Evolutionary conservation across 345 rosid genomes (phyloP).

Genomic region (Iberis pinnata): DNA sequence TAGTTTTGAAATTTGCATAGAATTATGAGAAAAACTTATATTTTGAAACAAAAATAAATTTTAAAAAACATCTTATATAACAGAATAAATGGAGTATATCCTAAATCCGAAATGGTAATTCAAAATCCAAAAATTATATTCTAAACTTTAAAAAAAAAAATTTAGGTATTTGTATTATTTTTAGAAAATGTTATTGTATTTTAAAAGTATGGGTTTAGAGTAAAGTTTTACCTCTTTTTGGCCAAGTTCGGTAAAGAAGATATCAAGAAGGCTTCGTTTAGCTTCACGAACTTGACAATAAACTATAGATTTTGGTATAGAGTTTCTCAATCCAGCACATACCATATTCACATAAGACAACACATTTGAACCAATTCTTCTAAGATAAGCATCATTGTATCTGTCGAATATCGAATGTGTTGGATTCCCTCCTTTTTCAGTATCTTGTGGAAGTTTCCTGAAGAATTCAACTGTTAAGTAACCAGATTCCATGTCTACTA

Average conservation of each 20-base stretch:
- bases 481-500: conserved; percentile 89
- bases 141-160: too few relatives aligned
- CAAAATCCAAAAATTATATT: too few relatives aligned
- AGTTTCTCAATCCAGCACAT: conserved; percentile 62
- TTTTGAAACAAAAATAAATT: too few relatives aligned
- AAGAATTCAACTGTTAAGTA: conserved; percentile 93
- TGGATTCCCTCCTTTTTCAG: conserved; percentile 95
- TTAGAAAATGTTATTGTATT: not conserved
- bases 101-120: too few relatives aligned
- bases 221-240: conserved; percentile 50
- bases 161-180: too few relatives aligned
- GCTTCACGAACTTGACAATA: conserved; percentile 96
- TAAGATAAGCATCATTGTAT: conserved; percentile 79
- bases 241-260: conserved; percentile 82
- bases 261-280: conserved; percentile 79
- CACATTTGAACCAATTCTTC: conserved; percentile 74
- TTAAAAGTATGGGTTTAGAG: too few relatives aligned
- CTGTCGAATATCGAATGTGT: conserved; percentile 82
- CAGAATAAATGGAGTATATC: too few relatives aligned
- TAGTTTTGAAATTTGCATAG: too few relatives aligned
- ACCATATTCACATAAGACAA: conserved; percentile 79
- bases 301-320: conserved; percentile 88
- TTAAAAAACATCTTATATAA: too few relatives aligned
- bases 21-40: too few relatives aligned
- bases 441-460: conserved; percentile 92